Evolutionary conservation across 2,329 filamentous ascomycete species (phyloP).

Genomic region (Bimuria novae-zelandiae): DNA sequence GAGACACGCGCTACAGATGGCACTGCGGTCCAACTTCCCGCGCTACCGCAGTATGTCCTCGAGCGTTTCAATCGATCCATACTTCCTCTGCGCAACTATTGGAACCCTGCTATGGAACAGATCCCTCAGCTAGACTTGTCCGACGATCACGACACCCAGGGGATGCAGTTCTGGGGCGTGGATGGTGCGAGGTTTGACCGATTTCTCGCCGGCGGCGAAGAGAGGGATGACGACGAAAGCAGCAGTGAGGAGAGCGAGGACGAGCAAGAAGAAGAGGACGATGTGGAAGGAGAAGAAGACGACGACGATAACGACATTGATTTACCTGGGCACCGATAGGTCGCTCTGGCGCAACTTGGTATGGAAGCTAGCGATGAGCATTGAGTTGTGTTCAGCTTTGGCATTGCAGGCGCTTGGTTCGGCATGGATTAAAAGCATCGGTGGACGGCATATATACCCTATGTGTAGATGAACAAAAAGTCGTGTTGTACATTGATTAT

Average conservation of each 20-base stretch:
- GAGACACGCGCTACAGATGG: slow-evolving; percentile 42
- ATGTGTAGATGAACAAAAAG: neutral
- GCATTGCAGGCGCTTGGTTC: slow-evolving; percentile 14
- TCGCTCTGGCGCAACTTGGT: neutral
- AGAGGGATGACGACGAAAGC: slow-evolving; percentile 34
- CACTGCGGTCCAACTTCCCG: slow-evolving; percentile 44
- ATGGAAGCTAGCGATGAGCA: neutral
- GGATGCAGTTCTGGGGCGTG: slow-evolving; percentile 39
- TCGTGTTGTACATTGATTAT: no score
- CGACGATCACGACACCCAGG: slow-evolving; percentile 35
- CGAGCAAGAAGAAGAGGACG: slow-evolving; percentile 29
- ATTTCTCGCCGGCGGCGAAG: slow-evolving; percentile 30
- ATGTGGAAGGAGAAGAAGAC: slow-evolving; percentile 27
- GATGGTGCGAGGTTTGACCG: slow-evolving; percentile 32
- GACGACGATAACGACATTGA: slow-evolving; percentile 31
- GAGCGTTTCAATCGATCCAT: slow-evolving; percentile 52
- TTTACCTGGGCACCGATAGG: slow-evolving; percentile 44
- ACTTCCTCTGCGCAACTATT: slow-evolving; percentile 52
- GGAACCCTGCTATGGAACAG: slow-evolving; percentile 41
- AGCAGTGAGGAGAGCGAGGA: slow-evolving; percentile 42
- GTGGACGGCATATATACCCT: slow-evolving; percentile 7
- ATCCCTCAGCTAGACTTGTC: slow-evolving; percentile 37
- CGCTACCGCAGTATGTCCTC: slow-evolving; percentile 52
- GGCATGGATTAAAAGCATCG: neutral
- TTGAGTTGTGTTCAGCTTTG: no score